phyloP scores from a whole-genome alignment of 2,329 filamentous ascomycete species.

The Cladosporium sp. region DNA sequence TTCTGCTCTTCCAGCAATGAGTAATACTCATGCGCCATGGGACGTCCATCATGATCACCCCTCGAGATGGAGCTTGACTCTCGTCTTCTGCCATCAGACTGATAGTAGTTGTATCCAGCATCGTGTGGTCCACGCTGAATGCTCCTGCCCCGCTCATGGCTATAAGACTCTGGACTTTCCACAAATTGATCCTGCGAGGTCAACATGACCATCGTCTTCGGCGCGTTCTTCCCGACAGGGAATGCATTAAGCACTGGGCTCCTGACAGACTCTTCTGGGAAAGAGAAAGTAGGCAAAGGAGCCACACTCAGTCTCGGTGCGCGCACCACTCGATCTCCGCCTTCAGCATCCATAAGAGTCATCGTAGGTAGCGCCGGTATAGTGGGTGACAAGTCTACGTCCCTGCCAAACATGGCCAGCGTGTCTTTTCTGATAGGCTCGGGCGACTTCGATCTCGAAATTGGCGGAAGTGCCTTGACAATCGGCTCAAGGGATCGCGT shows the following conservation, averaged over 20 bases:
- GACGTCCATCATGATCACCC: constrained; percentile 7
- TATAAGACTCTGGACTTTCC: background rate
- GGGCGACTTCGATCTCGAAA: background rate
- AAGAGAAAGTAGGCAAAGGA: constrained; percentile 5
- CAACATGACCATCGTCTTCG: constrained; percentile 12
- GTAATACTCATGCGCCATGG: constrained; percentile 25
- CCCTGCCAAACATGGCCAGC: constrained; percentile 9
- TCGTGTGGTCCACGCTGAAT: constrained; percentile 2
- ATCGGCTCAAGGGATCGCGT: constrained; percentile 19
- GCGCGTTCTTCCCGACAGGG: constrained; percentile 13
- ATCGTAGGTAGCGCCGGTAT: background rate
- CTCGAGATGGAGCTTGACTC: background rate
- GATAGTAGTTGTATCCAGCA: background rate
- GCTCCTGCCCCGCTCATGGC: constrained; percentile 5
- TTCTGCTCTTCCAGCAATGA: constrained; percentile 21
- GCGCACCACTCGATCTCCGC: constrained; percentile 7
- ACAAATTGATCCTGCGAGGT: background rate
- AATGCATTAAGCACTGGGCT: constrained; percentile 1
- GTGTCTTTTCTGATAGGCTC: background rate
- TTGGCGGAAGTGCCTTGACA: background rate
- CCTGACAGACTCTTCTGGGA: background rate
- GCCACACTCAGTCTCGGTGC: constrained; percentile 3
- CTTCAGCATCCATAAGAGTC: constrained; percentile 11
- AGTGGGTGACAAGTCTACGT: background rate
- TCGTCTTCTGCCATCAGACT: background rate